Evolutionary conservation across 805 yeast genomes (phyloP).

Genomic region (Yamadazyma sp.): DNA sequence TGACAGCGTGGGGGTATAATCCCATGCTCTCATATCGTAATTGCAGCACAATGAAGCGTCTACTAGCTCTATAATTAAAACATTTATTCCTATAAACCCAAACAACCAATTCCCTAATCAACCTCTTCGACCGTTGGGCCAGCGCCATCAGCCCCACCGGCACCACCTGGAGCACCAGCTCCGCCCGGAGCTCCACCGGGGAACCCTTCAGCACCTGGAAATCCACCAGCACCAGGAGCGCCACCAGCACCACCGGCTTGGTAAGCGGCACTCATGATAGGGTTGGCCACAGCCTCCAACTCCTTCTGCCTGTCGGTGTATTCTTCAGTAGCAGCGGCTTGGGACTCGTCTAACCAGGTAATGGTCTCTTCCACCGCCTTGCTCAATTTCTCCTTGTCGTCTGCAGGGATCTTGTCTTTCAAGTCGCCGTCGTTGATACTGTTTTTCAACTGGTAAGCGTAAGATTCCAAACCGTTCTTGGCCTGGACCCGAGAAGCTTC

Average conservation of each 20-base stretch:
- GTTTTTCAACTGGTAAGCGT: conserved; percentile 78
- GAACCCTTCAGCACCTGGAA: conserved; percentile 37
- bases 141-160: conserved; percentile 22
- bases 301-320: conserved; percentile 41
- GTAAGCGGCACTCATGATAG: conserved; percentile 37
- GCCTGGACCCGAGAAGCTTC: conserved; percentile 84
- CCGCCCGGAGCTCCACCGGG: conserved; percentile 30
- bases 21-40: too few relatives aligned
- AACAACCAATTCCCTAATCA: conserved; percentile 10
- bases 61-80: conserved; percentile 1
- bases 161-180: conserved; percentile 25
- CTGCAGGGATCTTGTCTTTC: conserved; percentile 43
- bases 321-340: conserved; percentile 43
- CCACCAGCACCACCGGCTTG: conserved; percentile 29
- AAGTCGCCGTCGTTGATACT: conserved; percentile 52
- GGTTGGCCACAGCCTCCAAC: conserved; percentile 41
- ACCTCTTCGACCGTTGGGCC: conserved; percentile 22
- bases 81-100: conserved; percentile 2
- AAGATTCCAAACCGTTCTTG: conserved; percentile 84
- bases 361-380: conserved; percentile 44
- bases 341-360: conserved; percentile 38
- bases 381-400: conserved; percentile 53
- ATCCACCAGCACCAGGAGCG: conserved; percentile 30
- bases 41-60: too few relatives aligned
- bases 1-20: too few relatives aligned